These are phyloP conservation scores for Peniophora sp. DNA, from an alignment of 1,284 basidiomycete genomes.

Conservation along the genomic window DNA sequence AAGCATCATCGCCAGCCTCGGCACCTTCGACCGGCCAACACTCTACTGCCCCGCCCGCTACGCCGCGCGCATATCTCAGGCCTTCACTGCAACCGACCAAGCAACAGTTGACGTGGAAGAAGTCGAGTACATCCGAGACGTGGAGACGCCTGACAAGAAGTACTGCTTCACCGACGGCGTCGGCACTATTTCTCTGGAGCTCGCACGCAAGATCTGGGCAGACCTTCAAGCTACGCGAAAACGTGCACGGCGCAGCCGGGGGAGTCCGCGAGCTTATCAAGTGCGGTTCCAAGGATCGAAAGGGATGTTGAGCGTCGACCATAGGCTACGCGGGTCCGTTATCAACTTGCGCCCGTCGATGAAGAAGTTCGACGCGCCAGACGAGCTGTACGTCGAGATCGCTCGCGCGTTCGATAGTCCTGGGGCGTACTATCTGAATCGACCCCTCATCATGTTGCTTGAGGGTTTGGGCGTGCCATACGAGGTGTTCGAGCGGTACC, in stretches of 20 bases:
- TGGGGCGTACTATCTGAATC: constrained; percentile 51
- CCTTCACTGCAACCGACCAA: constrained; percentile 65
- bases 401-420: constrained; percentile 57
- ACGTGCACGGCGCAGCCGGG: constrained; percentile 23
- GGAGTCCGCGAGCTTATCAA: constrained; percentile 45
- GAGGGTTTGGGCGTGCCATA: constrained; percentile 45
- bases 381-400: constrained; percentile 48
- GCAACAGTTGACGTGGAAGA: constrained; percentile 42
- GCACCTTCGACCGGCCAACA: constrained; percentile 35
- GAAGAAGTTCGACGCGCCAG: constrained; percentile 51
- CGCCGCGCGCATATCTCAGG: constrained; percentile 63
- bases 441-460: constrained; percentile 63
- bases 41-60: constrained; percentile 54
- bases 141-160: constrained; percentile 30
- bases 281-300: constrained; percentile 56
- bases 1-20: constrained; percentile 44
- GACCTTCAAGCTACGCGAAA: constrained; percentile 31
- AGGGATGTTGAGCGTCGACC: constrained; percentile 54
- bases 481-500: constrained; percentile 45
- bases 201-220: constrained; percentile 46
- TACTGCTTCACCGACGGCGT: constrained; percentile 64
- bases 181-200: constrained; percentile 52
- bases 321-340: constrained; percentile 33
- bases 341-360: constrained; percentile 50
- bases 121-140: not conserved